Percentiles rank a stretch among this genome's conserved stretches.
Evolutionary conservation across 2,329 filamentous ascomycete genomes (phyloP).

Genomic region (Hymenoscyphus linearis): DNA sequence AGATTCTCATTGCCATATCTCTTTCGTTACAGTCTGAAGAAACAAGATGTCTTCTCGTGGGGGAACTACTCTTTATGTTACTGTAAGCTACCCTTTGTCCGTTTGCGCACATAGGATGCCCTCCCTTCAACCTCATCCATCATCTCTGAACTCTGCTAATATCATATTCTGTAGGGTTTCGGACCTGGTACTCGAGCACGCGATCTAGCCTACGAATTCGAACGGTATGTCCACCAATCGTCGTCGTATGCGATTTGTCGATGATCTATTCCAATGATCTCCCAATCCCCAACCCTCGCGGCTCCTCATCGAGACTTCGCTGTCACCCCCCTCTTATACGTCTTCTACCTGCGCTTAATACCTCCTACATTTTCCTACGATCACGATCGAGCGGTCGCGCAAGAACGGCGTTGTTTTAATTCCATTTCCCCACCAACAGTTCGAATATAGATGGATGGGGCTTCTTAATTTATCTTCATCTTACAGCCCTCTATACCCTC

Average conservation of each 20-base stretch:
- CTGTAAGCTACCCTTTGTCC: conserved; percentile 35
- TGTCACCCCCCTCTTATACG: conserved; percentile 34
- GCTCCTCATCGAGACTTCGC: conserved; percentile 40
- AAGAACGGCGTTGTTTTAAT: conserved; percentile 29
- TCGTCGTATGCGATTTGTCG: conserved; percentile 38
- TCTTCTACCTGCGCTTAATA: conserved; percentile 36
- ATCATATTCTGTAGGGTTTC: conserved; percentile 56
- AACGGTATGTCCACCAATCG: conserved; percentile 82
- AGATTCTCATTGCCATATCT: background rate
- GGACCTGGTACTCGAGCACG: conserved; percentile 97
- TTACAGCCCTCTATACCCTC: conserved; percentile 23
- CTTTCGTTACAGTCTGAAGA: background rate
- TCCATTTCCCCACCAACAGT: conserved; percentile 20
- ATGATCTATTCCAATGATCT: conserved; percentile 36
- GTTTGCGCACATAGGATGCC: background rate
- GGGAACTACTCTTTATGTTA: conserved; percentile 94
- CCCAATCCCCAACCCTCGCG: conserved; percentile 26
- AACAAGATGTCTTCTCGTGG: conserved; percentile 88
- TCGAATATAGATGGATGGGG: conserved; percentile 25
- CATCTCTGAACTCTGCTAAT: background rate
- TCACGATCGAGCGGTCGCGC: conserved; percentile 36
- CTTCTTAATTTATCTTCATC: conserved; percentile 25
- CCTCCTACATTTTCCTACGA: conserved; percentile 32
- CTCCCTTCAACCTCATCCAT: background rate
- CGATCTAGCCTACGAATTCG: conserved; percentile 99